Evolutionary conservation across 208 protist genomes (phyloP).

Genomic region (Zelonia costaricensis): DNA sequence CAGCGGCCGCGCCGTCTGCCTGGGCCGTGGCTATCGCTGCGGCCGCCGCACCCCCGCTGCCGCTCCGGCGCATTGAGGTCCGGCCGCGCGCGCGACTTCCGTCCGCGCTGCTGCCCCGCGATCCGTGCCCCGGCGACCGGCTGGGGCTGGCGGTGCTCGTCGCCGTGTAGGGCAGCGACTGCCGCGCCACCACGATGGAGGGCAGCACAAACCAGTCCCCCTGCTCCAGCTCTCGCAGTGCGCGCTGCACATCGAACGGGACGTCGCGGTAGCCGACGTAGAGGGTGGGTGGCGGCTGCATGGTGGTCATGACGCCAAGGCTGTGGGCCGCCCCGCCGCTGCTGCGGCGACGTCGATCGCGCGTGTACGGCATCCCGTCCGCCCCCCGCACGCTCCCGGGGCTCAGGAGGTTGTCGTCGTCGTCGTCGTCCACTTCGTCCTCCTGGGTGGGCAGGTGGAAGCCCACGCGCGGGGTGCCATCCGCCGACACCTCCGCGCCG

Average conservation of each 20-base stretch:
- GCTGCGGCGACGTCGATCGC: conserved; percentile 14
- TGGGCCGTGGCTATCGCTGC: neutral
- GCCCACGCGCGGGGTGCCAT: conserved; percentile 1
- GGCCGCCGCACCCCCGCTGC: neutral
- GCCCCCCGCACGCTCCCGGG: neutral
- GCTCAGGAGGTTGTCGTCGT: neutral
- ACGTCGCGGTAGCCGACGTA: conserved; percentile 73
- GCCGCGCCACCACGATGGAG: conserved; percentile 48
- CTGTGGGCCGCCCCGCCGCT: neutral
- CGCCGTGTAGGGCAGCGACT: conserved; percentile 27
- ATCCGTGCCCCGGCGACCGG: neutral
- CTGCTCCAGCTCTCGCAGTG: conserved; percentile 29
- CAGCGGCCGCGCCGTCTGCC: neutral
- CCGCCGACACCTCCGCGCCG: neutral
- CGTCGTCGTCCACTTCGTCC: conserved; percentile 1
- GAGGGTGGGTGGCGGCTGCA: conserved; percentile 48
- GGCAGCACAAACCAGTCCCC: conserved; percentile 82
- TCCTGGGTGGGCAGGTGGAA: conserved; percentile 10
- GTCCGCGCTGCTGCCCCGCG: conserved; percentile 1
- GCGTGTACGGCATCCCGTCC: neutral
- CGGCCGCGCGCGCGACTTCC: no score
- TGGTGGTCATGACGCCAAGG: neutral
- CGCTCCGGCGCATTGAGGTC: neutral
- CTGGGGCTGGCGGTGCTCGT: conserved; percentile 6
- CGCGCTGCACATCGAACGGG: conserved; percentile 41